A percentile compares a stretch with the other conserved stretches of the same genome.
Conservation (phyloP, 768 basidiomycete species). For the Fistulinella prunicolor region DNA sequence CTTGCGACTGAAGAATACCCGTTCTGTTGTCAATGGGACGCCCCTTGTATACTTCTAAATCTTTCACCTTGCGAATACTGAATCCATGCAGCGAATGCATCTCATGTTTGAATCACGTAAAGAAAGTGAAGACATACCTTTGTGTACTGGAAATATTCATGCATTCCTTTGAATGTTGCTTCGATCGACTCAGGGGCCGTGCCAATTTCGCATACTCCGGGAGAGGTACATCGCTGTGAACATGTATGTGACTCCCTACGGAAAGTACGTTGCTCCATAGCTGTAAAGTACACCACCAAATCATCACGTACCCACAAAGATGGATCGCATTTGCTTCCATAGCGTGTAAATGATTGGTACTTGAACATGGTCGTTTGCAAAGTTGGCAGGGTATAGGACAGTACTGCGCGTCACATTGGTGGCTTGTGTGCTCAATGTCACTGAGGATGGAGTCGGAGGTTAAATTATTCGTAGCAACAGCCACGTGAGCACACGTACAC, state of each 20-base stretch:
- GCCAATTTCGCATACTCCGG: conserved; percentile 57
- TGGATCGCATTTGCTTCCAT: conserved; percentile 40
- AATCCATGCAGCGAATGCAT: background rate
- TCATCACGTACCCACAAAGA: conserved; percentile 51
- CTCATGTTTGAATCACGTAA: background rate
- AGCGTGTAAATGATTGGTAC: conserved; percentile 50
- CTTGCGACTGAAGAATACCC: conserved; percentile 39
- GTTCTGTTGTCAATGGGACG: background rate
- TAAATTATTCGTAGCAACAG: background rate
- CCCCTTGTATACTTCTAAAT: background rate
- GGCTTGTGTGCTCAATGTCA: conserved; percentile 43
- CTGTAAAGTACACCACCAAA: background rate
- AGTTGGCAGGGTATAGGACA: conserved; percentile 55
- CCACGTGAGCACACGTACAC: conserved; percentile 30
- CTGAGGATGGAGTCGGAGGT: conserved; percentile 29
- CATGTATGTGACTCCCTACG: conserved; percentile 48
- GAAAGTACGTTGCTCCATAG: conserved; percentile 8
- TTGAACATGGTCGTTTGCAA: conserved; percentile 50
- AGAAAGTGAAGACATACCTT: conserved; percentile 37
- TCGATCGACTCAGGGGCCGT: conserved; percentile 55
- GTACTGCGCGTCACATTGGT: conserved; percentile 48
- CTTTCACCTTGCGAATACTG: conserved; percentile 54
- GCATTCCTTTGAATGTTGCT: conserved; percentile 56
- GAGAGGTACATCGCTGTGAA: conserved; percentile 38
- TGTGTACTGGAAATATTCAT: conserved; percentile 62